Base-by-base conservation (phyloP, 2,329 filamentous ascomycete species). In the Alternaria angustiovoidea region DNA sequence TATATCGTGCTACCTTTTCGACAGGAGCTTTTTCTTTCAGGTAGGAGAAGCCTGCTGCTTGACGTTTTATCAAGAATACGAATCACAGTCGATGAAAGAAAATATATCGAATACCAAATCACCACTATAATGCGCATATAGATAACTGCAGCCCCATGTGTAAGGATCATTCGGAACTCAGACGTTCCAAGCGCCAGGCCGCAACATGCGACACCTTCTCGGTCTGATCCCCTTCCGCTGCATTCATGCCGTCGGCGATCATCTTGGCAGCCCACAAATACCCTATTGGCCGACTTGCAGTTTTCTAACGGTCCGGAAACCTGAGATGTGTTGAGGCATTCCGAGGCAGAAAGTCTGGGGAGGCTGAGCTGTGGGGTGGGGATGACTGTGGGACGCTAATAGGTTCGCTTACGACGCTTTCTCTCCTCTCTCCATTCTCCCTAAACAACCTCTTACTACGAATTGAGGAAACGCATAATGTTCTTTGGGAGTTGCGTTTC, bases 221-320 rank as follows among this genome's bases (percentile, higher is more conserved):
- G 41, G 70, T 75, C 59, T 68, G 65, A 66, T 51, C 63, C 55
- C 48, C 64, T 54, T 47, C 49, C 51, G 43, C 39, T 43, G 44
- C 47, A 51, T 52, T 48, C 28, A 62, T 53, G 54, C 63, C 32
- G 38, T 39, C 44, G 32, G 53, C 28, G 38, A 39, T 42, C 28
- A 46, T 59, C 39, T 38, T 24, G 53, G 59, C 43, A 63, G 52
- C 44, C 16, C 20, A 28, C 8, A 24, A 7, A 32, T 22, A 30
- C 18, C 24, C 11, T 7, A 46, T 53, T 49, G 51, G 57, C 42
- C 30, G 47, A 36, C 44, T 34, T 46, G 8, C 18, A 22, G 43
- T 59, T 53, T 57, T 68, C 66, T 62, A 52, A 71, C 68, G 66
- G 46, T 62, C 24, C 47, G 54, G 70, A 72, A 73, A 75, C 72